Evolutionary conservation across 2,329 filamentous ascomycete genomes (phyloP).

Genomic region (Verticillium albo-atrum): DNA sequence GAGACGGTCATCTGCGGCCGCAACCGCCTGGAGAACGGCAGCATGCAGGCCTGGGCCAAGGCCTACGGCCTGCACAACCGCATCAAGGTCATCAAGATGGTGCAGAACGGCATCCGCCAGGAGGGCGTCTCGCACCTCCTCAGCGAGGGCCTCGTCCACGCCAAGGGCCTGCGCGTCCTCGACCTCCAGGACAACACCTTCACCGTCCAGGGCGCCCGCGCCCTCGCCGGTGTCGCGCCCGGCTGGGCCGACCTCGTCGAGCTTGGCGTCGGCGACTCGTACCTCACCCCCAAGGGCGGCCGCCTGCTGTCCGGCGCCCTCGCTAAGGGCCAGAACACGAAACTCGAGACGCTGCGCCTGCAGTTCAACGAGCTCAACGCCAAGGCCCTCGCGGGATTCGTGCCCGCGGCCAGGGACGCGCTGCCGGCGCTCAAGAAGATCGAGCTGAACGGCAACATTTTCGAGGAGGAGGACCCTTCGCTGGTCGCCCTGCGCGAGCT

Average conservation of each 20-base stretch:
- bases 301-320: slow-evolving; percentile 70
- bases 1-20: slow-evolving; percentile 97
- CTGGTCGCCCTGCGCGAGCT: slow-evolving; percentile 65
- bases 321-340: slow-evolving; percentile 68
- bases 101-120: slow-evolving; percentile 94
- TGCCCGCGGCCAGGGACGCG: slow-evolving; percentile 59
- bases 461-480: slow-evolving; percentile 76
- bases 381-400: slow-evolving; percentile 66
- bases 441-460: slow-evolving; percentile 95
- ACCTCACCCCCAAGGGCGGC: slow-evolving; percentile 74
- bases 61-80: slow-evolving; percentile 78
- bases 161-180: slow-evolving; percentile 65
- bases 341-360: slow-evolving; percentile 75
- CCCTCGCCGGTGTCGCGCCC: slow-evolving; percentile 69
- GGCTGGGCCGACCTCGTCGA: slow-evolving; percentile 75
- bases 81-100: slow-evolving; percentile 89
- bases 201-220: slow-evolving; percentile 72
- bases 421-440: slow-evolving; percentile 78
- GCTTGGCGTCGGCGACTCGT: slow-evolving; percentile 83
- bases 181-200: slow-evolving; percentile 99
- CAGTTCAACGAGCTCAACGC: slow-evolving; percentile 94
- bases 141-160: slow-evolving; percentile 69
- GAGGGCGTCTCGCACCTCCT: slow-evolving; percentile 85
- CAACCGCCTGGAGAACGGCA: slow-evolving; percentile 92
- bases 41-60: slow-evolving; percentile 92